These are phyloP conservation scores for Viola pubescens DNA, from an alignment of 441 rosid genomes.

Conservation along the genomic window DNA sequence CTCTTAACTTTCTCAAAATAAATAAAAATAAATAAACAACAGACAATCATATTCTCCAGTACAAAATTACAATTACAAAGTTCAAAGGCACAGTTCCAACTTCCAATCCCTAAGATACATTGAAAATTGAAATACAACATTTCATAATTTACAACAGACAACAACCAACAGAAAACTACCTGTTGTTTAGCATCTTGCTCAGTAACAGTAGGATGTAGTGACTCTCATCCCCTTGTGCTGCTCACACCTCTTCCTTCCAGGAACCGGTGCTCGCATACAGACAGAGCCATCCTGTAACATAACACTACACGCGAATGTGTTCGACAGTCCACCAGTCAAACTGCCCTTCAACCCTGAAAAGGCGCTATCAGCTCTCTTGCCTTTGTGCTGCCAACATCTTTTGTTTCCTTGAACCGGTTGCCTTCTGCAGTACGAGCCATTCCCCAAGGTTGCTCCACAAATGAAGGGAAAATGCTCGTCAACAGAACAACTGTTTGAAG, in stretches of 20 bases:
- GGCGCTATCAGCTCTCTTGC: slow-evolving; percentile 8
- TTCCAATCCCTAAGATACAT: neutral
- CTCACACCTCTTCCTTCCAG: slow-evolving; percentile 31
- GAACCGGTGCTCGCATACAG: slow-evolving; percentile 23
- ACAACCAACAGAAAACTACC: neutral
- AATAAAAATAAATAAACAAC: too few species aligned
- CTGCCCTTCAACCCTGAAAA: neutral
- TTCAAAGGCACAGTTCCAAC: neutral
- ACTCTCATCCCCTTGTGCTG: slow-evolving; percentile 25
- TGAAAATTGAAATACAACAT: neutral
- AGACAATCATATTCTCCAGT: neutral
- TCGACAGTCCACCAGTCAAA: neutral
- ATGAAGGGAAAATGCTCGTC: neutral
- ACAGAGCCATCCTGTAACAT: slow-evolving; percentile 24
- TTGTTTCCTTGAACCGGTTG: slow-evolving; percentile 19
- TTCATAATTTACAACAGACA: neutral
- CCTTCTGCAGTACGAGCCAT: slow-evolving; percentile 31
- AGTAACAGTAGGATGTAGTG: neutral
- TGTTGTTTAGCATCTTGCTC: neutral
- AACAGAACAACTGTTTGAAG: neutral
- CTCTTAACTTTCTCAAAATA: too few species aligned
- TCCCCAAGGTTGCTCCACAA: slow-evolving; percentile 23
- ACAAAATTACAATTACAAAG: neutral
- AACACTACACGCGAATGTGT: slow-evolving; percentile 27
- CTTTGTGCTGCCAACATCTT: slow-evolving; percentile 33